These are phyloP conservation scores for Ilyonectria sp. DNA, from an alignment of 2,329 filamentous ascomycete species.

Conservation along the genomic window DNA sequence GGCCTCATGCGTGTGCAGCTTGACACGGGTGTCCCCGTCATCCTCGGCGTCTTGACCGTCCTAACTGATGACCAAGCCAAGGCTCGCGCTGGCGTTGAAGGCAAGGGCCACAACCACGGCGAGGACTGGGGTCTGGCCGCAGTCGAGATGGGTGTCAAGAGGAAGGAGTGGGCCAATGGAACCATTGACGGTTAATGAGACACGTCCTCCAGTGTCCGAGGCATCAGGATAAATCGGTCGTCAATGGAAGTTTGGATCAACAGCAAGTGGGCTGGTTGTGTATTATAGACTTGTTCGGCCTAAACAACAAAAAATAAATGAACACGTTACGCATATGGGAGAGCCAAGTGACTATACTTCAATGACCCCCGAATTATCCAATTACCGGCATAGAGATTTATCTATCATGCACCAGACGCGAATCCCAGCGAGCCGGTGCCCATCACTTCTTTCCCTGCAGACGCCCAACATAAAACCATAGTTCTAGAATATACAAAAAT, in stretches of 20 bases:
- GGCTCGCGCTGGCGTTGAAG: constrained; percentile 83
- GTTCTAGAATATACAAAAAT: constrained; percentile 51
- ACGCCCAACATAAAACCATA: constrained; percentile 47
- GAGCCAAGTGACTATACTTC: constrained; percentile 18
- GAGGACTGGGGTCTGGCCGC: constrained; percentile 96
- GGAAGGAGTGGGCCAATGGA: constrained; percentile 85
- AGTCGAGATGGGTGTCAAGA: constrained; percentile 93
- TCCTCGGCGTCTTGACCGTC: constrained; percentile 93
- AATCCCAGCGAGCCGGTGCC: constrained; percentile 42
- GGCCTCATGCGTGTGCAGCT: constrained; percentile 96
- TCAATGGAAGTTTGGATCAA: neutral
- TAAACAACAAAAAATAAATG: constrained; percentile 15
- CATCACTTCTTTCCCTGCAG: constrained; percentile 47
- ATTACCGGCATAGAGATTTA: constrained; percentile 50
- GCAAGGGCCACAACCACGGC: constrained; percentile 87
- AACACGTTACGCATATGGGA: constrained; percentile 6
- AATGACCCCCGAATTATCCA: constrained; percentile 48
- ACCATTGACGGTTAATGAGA: constrained; percentile 62
- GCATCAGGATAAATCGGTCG: neutral
- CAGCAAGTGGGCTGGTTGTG: constrained; percentile 30
- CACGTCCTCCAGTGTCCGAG: neutral
- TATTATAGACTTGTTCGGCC: constrained; percentile 14
- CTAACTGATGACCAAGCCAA: constrained; percentile 90
- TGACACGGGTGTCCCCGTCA: constrained; percentile 88
- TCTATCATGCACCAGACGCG: constrained; percentile 51